Conservation (phyloP, 257 asterid species). For the Solanum sparsipilum region DNA sequence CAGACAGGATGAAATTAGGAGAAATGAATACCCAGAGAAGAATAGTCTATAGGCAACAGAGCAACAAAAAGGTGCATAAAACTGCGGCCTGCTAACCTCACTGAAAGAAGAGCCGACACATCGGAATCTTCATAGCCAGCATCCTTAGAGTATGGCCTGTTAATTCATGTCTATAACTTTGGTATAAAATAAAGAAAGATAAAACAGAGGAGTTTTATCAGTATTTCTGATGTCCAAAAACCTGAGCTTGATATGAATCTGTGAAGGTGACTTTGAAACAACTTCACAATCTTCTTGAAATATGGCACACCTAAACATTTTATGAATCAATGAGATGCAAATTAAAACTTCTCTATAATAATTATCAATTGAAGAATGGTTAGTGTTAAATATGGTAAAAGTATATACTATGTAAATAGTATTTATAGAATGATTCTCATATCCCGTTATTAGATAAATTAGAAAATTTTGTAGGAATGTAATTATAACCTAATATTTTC, state of each 20-base stretch:
- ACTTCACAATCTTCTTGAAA: constrained; percentile 85
- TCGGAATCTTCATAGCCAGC: constrained; percentile 79
- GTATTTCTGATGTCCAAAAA: constrained; percentile 18
- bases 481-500: neutral
- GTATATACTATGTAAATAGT: neutral
- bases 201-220: neutral
- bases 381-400: neutral
- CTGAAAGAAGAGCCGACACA: constrained; percentile 73
- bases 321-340: constrained; percentile 9
- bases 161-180: constrained; percentile 8
- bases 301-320: constrained; percentile 71
- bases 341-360: neutral
- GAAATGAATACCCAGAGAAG: neutral
- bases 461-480: neutral
- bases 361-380: neutral
- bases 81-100: constrained; percentile 43
- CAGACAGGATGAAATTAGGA: neutral
- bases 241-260: constrained; percentile 76
- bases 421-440: neutral
- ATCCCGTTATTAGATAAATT: neutral
- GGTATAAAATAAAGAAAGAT: neutral
- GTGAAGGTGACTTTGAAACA: constrained; percentile 58
- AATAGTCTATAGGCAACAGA: neutral
- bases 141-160: constrained; percentile 96
- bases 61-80: neutral